Percentiles rank a stretch among this genome's conserved stretches.
Evolutionary conservation across 345 rosid species (phyloP).

Genomic region (Rhodamnia argentea): DNA sequence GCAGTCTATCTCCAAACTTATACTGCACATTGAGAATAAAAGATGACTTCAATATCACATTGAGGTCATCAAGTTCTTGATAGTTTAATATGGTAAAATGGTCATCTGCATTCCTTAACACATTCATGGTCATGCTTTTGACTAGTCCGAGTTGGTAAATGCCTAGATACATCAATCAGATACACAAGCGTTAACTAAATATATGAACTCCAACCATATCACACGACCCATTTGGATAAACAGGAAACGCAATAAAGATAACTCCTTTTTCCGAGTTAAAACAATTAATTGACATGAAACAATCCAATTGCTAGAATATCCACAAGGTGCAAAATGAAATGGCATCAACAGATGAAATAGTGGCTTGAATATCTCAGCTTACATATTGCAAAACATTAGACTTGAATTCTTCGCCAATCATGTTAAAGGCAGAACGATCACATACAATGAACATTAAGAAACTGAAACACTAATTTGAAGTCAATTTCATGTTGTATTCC

Average conservation of each 20-base stretch:
- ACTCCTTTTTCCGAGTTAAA: background rate
- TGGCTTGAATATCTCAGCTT: background rate
- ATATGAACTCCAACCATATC: background rate
- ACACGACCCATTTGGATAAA: background rate
- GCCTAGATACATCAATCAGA: background rate
- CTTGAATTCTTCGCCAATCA: background rate
- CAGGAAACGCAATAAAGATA: background rate
- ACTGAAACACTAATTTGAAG: background rate
- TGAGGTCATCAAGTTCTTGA: background rate
- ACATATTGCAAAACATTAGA: background rate
- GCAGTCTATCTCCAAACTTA: slow-evolving; percentile 44
- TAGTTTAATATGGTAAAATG: background rate
- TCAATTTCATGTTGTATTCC: background rate
- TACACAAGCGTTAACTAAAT: background rate
- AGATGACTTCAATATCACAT: background rate
- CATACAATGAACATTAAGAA: background rate
- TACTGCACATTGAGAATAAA: slow-evolving; percentile 39
- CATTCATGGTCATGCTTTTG: background rate
- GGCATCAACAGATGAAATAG: background rate
- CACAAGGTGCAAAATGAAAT: background rate
- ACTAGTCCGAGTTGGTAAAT: background rate
- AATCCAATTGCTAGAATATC: background rate
- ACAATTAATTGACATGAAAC: background rate
- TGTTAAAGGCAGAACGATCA: background rate
- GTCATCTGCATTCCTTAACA: background rate